These are phyloP conservation scores for Grosmannia serpens DNA, from an alignment of 2,329 filamentous ascomycete genomes.

Conservation along the genomic window DNA sequence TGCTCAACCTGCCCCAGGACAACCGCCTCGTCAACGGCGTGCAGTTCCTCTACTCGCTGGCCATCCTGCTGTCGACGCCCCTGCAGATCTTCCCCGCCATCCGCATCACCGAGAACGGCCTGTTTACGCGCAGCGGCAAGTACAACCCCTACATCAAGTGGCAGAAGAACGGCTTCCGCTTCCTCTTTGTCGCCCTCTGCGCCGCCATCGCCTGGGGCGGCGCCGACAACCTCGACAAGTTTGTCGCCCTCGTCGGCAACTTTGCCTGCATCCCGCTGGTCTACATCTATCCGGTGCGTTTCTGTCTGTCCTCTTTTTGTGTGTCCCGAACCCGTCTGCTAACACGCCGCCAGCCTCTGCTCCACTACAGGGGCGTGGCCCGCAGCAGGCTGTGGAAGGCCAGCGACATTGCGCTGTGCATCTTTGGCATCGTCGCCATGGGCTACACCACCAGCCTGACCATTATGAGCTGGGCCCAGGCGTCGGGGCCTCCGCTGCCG, in stretches of 20 bases:
- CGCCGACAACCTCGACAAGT: slow-evolving; percentile 90
- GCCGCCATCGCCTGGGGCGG: slow-evolving; percentile 84
- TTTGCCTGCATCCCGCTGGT: slow-evolving; percentile 97
- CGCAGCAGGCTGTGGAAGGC: slow-evolving; percentile 53
- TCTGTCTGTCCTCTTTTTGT: not conserved
- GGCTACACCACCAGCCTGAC: slow-evolving; percentile 84
- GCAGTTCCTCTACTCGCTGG: slow-evolving; percentile 93
- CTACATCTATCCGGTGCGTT: slow-evolving; percentile 90
- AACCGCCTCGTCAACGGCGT: slow-evolving; percentile 91
- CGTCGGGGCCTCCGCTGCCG: slow-evolving; percentile 30
- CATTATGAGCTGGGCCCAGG: slow-evolving; percentile 70
- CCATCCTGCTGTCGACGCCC: slow-evolving; percentile 91
- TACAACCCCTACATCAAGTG: slow-evolving; percentile 99
- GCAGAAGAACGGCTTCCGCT: slow-evolving; percentile 97
- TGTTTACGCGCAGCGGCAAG: slow-evolving; percentile 90
- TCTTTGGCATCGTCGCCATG: slow-evolving; percentile 82
- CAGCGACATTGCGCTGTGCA: slow-evolving; percentile 63
- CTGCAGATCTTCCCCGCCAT: slow-evolving; percentile 97
- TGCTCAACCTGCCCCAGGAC: slow-evolving; percentile 93
- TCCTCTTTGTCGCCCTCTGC: slow-evolving; percentile 81
- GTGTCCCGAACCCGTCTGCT: not conserved
- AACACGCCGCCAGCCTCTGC: slow-evolving; percentile 65
- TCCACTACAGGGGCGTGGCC: slow-evolving; percentile 77
- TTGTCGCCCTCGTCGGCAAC: slow-evolving; percentile 89
- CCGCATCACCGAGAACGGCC: slow-evolving; percentile 85